Evolutionary conservation across 116 monocot species (phyloP), one percentile per base, ranked within the genome.

Genomic region (Posidonia oceanica): DNA sequence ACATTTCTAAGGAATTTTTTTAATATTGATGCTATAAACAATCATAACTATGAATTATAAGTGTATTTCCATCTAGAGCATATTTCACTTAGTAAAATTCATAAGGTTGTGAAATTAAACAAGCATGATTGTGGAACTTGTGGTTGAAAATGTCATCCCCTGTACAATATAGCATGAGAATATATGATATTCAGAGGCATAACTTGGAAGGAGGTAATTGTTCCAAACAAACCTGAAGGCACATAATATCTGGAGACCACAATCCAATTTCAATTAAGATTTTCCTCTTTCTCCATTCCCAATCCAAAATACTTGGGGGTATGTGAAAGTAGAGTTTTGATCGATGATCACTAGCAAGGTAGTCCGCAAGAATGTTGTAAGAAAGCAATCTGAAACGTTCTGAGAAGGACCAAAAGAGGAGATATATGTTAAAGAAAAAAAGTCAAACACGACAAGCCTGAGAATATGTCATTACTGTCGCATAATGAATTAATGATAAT

Each of bases 351-450:
- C 59, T 70, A 23, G 93, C 98, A 68, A 93, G 84, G 52, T 93
- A 98, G 70, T 98, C 93, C 59, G 98, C 98, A 23, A 98, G 84
- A 69, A 98, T 93, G 75, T 98, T 98, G 81, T 98, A 98, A 3
- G 93, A 90, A 37, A 93, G 74, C 70, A 98, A 72, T 56, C 54
- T 81, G 77, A 98, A 98, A 63, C 84, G 71, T 81, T 90, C 98
- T 98, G 58, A 62, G 23, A 18, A 59, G 36, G n/a, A 7, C 12
- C 8, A 36, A 72, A 36, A 52, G 51, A 29, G 36, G 17, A 52
- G 42, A 42, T 42, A 59, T 3, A 16, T n/a, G 5, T 39, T 3
- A 56, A 54, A n/a, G 40, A 51, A 42, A 54, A 59, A 59, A 23
- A 39, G 18, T 41, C 20, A 72, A 53, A 20, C 0, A 42, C 4